Base-by-base conservation (phyloP, 2,329 filamentous ascomycete species). In the Uncinocarpus reesii region DNA sequence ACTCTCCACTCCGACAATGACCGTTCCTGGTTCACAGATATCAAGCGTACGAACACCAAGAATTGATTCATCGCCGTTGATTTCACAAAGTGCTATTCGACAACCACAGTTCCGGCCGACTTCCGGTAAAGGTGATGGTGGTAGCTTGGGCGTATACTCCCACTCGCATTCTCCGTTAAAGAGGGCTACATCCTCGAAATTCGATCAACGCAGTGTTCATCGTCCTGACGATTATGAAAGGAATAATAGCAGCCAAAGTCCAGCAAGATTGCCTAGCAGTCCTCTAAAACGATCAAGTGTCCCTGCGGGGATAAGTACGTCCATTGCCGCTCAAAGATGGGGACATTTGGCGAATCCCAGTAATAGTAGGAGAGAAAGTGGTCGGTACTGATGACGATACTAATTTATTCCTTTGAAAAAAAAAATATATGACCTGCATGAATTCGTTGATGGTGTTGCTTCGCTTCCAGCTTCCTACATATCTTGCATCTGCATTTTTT, bases 161-260 rank as follows among this genome's bases (percentile, higher is more conserved):
- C 86, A 94, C 62, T 80, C 81, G 4, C 84, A 82, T 34, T 94
- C 86, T 8, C 90, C 90, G 0, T 65, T 96, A 10, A 83, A 87
- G 58, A 95, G 94, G 63, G 75, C 84, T 1, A 79, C 72, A 57
- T 86, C 70, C 65, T 78, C 65, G 65, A 84, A 72, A 44, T 63
- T 71, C 42, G 63, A 69, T 15, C 60, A 60, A 15, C 61, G 60
- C 49, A 71, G 79, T 36, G 70, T 72, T 56, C 65, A 59, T 56
- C 64, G 60, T 43, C 60, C 56, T 11, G 65, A 60, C 1, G 64
- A 65, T 37, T 60, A 63, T 40, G 60, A 61, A 18, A 62, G 65
- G 51, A 62, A 60, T 29, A 63, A 69, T 44, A 57, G 59, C 24
- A 58, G 56, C 21, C 55, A 59, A 32, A 69, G 64, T 48, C 66